These are phyloP conservation scores for Camelina hispida DNA, from an alignment of 345 rosid genomes.

Conservation along the genomic window DNA sequence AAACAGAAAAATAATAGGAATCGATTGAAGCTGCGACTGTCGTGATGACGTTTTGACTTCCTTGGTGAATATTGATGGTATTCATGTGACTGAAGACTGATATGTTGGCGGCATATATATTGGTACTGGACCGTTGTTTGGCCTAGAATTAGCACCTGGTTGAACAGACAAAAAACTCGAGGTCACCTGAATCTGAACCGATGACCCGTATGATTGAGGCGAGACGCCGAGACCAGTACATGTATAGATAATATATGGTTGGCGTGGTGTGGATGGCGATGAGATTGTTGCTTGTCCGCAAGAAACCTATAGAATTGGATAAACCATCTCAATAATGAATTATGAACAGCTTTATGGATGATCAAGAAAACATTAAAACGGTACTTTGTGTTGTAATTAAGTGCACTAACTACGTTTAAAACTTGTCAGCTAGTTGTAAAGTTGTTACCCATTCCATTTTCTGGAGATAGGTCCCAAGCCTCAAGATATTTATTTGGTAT, in stretches of 20 bases:
- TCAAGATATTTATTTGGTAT: too few relatives aligned
- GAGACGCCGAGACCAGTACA: constrained; percentile 28
- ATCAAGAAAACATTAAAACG: too few relatives aligned
- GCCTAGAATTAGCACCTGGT: not conserved
- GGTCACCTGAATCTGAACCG: constrained; percentile 3
- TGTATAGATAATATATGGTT: constrained; percentile 25
- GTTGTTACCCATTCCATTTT: too few relatives aligned
- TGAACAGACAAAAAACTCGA: constrained; percentile 10
- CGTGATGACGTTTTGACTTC: too few relatives aligned
- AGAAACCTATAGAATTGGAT: constrained; percentile 49
- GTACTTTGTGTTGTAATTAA: too few relatives aligned
- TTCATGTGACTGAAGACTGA: constrained; percentile 16
- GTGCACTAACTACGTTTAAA: too few relatives aligned
- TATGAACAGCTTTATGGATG: too few relatives aligned
- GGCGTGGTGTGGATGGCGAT: not conserved
- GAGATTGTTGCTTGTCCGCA: constrained; percentile 15
- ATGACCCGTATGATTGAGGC: constrained; percentile 10
- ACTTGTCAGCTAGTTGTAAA: too few relatives aligned
- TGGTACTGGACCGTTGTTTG: constrained; percentile 27
- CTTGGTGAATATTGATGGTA: constrained; percentile 28
- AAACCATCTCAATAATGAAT: too few relatives aligned
- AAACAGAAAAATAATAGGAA: not conserved
- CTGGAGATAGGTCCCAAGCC: too few relatives aligned
- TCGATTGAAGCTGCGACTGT: not conserved
- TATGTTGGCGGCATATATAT: constrained; percentile 29